Percentiles rank a stretch among this genome's conserved stretches.
phyloP scores from a whole-genome alignment of 495 filamentous ascomycete genomes.

The Talaromyces trachyspermus region DNA sequence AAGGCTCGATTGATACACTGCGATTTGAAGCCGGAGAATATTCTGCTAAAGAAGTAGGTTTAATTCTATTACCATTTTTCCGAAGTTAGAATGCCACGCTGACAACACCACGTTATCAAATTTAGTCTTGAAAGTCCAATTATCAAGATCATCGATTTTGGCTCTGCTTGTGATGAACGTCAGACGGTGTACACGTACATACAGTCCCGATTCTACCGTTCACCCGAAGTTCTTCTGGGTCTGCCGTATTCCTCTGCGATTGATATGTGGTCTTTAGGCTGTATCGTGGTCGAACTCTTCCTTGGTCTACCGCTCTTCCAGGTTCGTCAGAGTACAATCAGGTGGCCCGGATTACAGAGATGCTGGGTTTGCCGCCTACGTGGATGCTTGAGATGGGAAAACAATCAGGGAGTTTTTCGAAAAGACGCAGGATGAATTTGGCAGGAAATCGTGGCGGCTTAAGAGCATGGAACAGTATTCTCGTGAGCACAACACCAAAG shows the following conservation, averaged over 20 bases:
- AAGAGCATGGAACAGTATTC: constrained; percentile 98
- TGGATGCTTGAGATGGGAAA: constrained; percentile 99
- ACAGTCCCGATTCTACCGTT: constrained; percentile 96
- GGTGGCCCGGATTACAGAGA: constrained; percentile 93
- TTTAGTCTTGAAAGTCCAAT: constrained; percentile 89
- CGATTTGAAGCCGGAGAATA: constrained; percentile 98
- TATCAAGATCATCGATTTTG: constrained; percentile 99
- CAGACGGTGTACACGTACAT: constrained; percentile 99
- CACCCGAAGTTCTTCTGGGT: constrained; percentile 89
- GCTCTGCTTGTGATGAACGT: constrained; percentile 95
- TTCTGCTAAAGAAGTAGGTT: constrained; percentile 85
- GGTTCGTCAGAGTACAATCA: constrained; percentile 99
- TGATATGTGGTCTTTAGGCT: constrained; percentile 99
- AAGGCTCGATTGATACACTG: constrained; percentile 98
- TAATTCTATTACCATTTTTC: too few species aligned
- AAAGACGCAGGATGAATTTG: constrained; percentile 86
- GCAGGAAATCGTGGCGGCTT: constrained; percentile 78
- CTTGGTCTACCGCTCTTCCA: constrained; percentile 88
- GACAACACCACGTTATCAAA: background rate
- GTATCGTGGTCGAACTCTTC: constrained; percentile 98
- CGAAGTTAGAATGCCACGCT: too few species aligned
- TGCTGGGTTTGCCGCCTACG: constrained; percentile 91
- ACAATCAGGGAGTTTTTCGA: constrained; percentile 98
- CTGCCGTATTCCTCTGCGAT: constrained; percentile 96
- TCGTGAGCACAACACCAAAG: constrained; percentile 87